phyloP scores from a whole-genome alignment of 305 asterid species.

The Solanum hybrid region DNA sequence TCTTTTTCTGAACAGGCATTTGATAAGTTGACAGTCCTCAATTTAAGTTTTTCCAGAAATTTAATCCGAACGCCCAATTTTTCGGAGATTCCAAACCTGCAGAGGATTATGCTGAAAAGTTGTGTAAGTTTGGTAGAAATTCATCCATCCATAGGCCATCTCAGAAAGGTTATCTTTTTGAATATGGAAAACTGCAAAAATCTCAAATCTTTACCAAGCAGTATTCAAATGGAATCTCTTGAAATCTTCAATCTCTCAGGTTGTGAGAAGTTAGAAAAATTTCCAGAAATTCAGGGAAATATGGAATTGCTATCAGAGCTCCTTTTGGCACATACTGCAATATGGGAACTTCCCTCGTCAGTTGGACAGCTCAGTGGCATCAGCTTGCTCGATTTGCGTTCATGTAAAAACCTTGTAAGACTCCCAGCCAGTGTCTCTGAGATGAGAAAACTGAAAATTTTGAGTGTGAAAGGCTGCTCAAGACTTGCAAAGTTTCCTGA shows the following conservation, averaged over 20 bases:
- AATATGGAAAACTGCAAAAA: neutral
- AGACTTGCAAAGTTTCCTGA: neutral
- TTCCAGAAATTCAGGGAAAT: neutral
- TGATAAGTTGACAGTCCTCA: conserved; percentile 6
- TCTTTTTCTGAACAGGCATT: neutral
- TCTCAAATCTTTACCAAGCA: neutral
- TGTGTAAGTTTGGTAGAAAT: neutral
- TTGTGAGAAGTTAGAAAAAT: neutral
- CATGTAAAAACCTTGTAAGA: neutral
- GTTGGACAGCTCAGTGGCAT: neutral
- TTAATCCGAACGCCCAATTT: neutral
- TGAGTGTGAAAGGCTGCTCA: neutral
- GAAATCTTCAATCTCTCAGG: neutral
- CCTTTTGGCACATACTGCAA: neutral
- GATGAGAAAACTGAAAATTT: neutral
- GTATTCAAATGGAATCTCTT: neutral
- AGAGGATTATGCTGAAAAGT: neutral
- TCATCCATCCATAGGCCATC: neutral
- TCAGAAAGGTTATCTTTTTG: neutral
- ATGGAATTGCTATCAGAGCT: neutral
- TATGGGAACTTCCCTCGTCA: neutral
- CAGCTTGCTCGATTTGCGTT: neutral
- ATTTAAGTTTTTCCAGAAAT: conserved; percentile 8
- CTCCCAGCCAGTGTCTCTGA: neutral
- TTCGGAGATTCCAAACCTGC: neutral